Conservation (phyloP, 164 flowering plant genomes). For the Dillenia suffruticosa region DNA sequence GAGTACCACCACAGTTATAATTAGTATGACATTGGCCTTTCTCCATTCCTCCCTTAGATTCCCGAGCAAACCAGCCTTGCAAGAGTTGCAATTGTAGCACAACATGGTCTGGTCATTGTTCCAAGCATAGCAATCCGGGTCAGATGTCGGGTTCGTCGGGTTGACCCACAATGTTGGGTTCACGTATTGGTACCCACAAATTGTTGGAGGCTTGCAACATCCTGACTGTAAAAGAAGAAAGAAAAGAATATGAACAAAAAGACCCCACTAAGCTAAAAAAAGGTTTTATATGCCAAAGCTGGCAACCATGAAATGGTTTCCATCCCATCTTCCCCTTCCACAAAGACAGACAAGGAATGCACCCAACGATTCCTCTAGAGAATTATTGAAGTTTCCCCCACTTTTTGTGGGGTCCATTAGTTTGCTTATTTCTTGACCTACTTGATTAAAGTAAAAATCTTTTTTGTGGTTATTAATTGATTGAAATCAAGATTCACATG, state of each 20-base stretch:
- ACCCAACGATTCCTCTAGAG: too few species aligned
- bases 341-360: too few species aligned
- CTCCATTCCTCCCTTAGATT: conserved; percentile 88
- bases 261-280: not conserved
- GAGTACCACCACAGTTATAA: conserved; percentile 60
- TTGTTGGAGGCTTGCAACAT: conserved; percentile 92
- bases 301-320: conserved; percentile 11
- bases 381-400: too few species aligned
- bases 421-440: too few species aligned
- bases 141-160: conserved; percentile 54
- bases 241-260: not conserved
- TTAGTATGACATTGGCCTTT: conserved; percentile 64
- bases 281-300: conserved; percentile 11
- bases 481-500: too few species aligned
- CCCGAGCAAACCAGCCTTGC: conserved; percentile 86
- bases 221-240: conserved; percentile 61
- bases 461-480: too few species aligned
- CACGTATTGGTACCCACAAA: conserved; percentile 72
- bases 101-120: conserved; percentile 69
- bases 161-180: conserved; percentile 79
- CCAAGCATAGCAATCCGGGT: conserved; percentile 77
- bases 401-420: too few species aligned
- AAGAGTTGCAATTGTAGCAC: conserved; percentile 79
- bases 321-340: not conserved
- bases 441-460: too few species aligned